phyloP scores from a whole-genome alignment of 1,284 basidiomycete genomes.

The Boletus semigastroideus region DNA sequence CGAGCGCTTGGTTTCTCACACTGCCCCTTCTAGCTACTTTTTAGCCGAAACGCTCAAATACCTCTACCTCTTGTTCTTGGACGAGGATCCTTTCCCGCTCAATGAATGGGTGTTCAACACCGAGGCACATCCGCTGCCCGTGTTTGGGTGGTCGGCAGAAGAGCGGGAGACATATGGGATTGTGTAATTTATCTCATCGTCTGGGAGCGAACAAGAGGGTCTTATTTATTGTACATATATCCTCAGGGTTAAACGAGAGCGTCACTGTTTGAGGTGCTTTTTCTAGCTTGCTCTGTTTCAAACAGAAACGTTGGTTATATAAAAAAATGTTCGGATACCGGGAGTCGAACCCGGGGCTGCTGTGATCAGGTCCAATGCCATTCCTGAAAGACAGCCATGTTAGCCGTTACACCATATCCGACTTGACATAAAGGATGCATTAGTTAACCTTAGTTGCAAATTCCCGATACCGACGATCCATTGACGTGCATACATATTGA shows the following conservation, averaged over 20 bases:
- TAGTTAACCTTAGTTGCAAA: neutral
- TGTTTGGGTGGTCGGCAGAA: constrained; percentile 62
- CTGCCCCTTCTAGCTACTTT: constrained; percentile 52
- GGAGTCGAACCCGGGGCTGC: constrained; percentile 39
- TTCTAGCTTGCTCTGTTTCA: no score
- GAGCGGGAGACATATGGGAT: constrained; percentile 45
- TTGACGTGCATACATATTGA: constrained; percentile 14
- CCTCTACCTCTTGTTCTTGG: constrained; percentile 59
- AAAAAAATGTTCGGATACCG: constrained; percentile 36
- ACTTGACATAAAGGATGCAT: neutral
- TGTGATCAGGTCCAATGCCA: constrained; percentile 20
- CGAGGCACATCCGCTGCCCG: constrained; percentile 76
- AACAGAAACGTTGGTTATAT: no score
- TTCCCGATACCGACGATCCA: no score
- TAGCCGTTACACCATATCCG: constrained; percentile 40
- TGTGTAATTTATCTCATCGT: neutral
- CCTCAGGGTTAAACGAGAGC: no score
- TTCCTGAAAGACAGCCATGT: constrained; percentile 37
- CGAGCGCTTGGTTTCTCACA: neutral
- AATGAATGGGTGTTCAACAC: constrained; percentile 84
- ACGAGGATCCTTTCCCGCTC: constrained; percentile 59
- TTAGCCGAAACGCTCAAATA: constrained; percentile 75
- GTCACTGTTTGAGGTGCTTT: no score
- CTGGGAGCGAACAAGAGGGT: no score
- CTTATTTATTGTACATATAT: no score